Conservation (phyloP, 371 early-diverging fungal genomes). For the Phascolomyces articulosus region DNA sequence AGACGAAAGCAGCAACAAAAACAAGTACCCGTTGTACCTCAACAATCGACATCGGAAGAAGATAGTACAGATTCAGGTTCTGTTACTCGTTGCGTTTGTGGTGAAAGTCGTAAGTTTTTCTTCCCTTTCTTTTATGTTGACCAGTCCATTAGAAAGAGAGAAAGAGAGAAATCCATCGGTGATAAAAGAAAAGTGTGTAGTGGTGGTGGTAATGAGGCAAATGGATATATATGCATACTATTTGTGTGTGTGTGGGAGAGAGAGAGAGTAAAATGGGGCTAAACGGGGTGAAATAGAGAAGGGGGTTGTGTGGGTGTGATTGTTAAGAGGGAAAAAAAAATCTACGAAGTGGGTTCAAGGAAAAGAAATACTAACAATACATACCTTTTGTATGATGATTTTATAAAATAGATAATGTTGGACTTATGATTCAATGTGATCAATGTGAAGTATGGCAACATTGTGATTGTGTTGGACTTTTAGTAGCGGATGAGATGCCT, state of each 20-base stretch:
- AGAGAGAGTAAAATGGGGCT: too few species aligned
- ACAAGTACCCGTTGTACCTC: neutral
- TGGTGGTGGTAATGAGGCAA: too few species aligned
- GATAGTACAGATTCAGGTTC: constrained; percentile 67
- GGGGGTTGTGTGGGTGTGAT: too few species aligned
- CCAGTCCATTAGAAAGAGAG: neutral
- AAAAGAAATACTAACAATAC: too few species aligned
- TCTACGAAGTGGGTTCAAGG: too few species aligned
- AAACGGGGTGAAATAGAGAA: too few species aligned
- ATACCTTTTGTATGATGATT: neutral
- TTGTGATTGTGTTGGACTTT: constrained; percentile 79
- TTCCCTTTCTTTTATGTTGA: neutral
- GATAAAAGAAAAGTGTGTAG: neutral
- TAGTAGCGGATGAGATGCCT: constrained; percentile 71
- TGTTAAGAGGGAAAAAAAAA: too few species aligned
- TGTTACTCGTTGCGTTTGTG: constrained; percentile 83
- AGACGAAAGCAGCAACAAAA: constrained; percentile 17
- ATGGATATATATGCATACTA: too few species aligned
- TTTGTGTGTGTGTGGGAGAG: too few species aligned
- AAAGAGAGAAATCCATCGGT: constrained; percentile 26
- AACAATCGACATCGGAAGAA: constrained; percentile 40
- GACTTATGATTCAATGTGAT: constrained; percentile 90
- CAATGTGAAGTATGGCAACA: constrained; percentile 93
- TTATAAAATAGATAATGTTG: constrained; percentile 61
- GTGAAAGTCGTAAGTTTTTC: constrained; percentile 65